Percentiles rank a stretch among this genome's conserved stretches.
Evolutionary conservation across 2,329 filamentous ascomycete species (phyloP).

Genomic region (Aspergillus sojae): DNA sequence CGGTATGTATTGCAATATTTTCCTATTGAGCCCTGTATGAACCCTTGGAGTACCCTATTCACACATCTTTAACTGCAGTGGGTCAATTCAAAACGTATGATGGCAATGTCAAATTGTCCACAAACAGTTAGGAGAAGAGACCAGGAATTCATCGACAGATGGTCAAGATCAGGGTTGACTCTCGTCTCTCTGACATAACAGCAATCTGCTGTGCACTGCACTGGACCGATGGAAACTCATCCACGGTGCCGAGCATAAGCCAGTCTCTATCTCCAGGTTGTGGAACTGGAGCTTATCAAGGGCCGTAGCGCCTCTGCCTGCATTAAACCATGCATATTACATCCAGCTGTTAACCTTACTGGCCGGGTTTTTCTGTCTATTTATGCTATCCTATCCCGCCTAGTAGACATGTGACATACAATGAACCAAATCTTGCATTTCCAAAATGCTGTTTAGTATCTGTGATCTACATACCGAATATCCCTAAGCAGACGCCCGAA

Average conservation of each 20-base stretch:
- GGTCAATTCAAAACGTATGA: neutral
- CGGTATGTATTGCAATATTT: neutral
- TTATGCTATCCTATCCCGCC: neutral
- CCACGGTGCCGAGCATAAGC: neutral
- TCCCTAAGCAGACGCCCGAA: neutral
- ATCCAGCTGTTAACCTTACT: neutral
- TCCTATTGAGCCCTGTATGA: neutral
- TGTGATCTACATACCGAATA: neutral
- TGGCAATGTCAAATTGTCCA: neutral
- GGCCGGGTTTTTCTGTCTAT: neutral
- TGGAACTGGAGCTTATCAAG: neutral
- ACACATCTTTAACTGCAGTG: neutral
- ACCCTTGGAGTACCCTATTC: neutral
- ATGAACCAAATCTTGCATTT: neutral
- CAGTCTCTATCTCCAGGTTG: neutral
- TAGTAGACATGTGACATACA: neutral
- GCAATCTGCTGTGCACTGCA: neutral
- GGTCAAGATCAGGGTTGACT: neutral
- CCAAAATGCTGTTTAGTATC: neutral
- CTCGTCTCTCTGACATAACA: neutral
- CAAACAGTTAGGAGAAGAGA: neutral
- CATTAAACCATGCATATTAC: neutral
- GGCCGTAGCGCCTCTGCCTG: neutral
- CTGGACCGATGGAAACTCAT: neutral
- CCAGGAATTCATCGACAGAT: neutral